Base-by-base conservation (phyloP, 441 rosid species). In the Aquilaria agallochum region DNA sequence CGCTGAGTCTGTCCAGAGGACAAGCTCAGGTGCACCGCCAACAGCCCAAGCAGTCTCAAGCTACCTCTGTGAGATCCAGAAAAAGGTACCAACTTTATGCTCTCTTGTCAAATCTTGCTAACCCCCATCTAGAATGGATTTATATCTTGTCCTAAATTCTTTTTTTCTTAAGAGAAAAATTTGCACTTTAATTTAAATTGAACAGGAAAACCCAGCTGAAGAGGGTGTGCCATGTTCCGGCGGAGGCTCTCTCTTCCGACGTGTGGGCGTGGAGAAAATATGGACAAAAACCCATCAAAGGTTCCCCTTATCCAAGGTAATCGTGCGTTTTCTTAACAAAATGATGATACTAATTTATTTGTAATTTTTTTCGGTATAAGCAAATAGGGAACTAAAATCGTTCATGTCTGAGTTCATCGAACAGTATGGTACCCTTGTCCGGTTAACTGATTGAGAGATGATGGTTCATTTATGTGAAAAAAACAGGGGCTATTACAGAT, bases 241-340 rank as follows among this genome's bases (percentile, higher is more conserved):
- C 88, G 11, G 98, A 88, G 50, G 79, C 83, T 58, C 76, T 93
- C 32, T 80, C 92, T 73, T 80, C 96, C 31, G 97, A 90, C 64
- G 80, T 85, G 52, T 90, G 97, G 97, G 92, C 96, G 48, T 90
- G 96, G 98, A 81, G 96, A 44, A 93, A 93, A 77, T 93, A 93
- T 68, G 98, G 97, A 53, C 98, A 92, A 51, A 92, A 92, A 76
- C 98, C 98, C 75, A 92, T 92, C 76, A 92, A 90, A 77, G 96
- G 97, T 55, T 93, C 97, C 27, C 98, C 98, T 34, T 88, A 86
- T 74, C 96, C 98, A 50, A 89, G 95, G 98, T 83, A 56, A 15
- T 14, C 11, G 13, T 7, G 12, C 0, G 15, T 53, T 20, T 20
- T 11, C 14, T 12, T 7, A 36, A 36, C 42, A 36, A 3, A 36